Conservation (phyloP, 2,329 filamentous ascomycete genomes). For the Cadophora malorum region DNA sequence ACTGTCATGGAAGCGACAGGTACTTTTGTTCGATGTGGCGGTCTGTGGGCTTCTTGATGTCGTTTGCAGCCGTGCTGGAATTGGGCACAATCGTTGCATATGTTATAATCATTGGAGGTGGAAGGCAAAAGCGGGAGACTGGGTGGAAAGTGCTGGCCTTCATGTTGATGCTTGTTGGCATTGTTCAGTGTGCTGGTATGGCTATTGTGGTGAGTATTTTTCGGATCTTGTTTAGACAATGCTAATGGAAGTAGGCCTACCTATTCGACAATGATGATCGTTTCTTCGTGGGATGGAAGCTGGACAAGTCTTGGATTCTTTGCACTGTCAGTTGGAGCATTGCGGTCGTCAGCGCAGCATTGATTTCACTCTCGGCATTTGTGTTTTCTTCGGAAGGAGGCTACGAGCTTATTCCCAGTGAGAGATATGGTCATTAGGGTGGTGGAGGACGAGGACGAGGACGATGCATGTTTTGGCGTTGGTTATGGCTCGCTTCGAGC, state of each 20-base stretch:
- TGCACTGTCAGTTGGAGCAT: constrained; percentile 63
- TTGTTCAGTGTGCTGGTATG: constrained; percentile 79
- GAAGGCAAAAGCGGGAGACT: constrained; percentile 77
- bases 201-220: constrained; percentile 75
- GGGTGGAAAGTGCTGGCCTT: constrained; percentile 81
- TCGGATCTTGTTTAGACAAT: constrained; percentile 11
- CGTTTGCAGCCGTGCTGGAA: constrained; percentile 81
- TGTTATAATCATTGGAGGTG: constrained; percentile 76
- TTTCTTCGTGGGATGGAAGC: constrained; percentile 82
- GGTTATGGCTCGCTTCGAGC: background rate
- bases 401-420: constrained; percentile 75
- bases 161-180: constrained; percentile 68
- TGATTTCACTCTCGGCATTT: constrained; percentile 70
- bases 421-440: constrained; percentile 35
- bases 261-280: constrained; percentile 83
- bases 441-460: background rate
- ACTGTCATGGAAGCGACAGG: constrained; percentile 62
- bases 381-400: constrained; percentile 81
- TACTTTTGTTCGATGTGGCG: constrained; percentile 94
- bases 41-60: constrained; percentile 85
- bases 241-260: constrained; percentile 65
- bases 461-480: constrained; percentile 6
- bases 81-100: constrained; percentile 83
- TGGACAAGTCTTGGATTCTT: constrained; percentile 81
- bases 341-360: constrained; percentile 59